Evolutionary conservation across 257 asterid species (phyloP).

Genomic region (Fraxinus anomala): DNA sequence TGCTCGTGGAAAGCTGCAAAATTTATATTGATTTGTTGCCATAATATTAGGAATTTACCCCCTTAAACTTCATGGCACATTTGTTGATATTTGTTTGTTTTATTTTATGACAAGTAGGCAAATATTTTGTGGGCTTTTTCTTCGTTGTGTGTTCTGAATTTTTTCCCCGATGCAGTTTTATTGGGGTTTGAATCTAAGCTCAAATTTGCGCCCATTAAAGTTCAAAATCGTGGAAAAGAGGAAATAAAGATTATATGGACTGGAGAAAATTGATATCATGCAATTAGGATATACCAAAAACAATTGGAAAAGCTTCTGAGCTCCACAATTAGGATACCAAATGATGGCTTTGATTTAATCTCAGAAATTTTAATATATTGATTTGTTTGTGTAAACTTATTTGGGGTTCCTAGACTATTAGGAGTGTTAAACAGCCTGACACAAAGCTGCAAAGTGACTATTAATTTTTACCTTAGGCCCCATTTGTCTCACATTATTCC

Average conservation of each 20-base stretch:
- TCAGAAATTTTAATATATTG: background rate
- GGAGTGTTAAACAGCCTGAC: background rate
- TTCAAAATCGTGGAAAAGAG: background rate
- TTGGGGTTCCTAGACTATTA: background rate
- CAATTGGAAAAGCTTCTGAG: too few relatives aligned
- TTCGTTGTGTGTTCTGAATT: background rate
- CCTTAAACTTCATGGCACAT: background rate
- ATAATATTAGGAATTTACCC: background rate
- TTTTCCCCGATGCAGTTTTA: background rate
- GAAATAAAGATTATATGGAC: background rate
- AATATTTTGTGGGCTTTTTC: background rate
- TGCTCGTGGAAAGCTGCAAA: background rate
- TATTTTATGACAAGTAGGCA: background rate
- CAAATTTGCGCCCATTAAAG: background rate
- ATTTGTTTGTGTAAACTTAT: background rate
- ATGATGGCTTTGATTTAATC: background rate
- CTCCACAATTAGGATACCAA: background rate
- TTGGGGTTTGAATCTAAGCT: conserved; percentile 16
- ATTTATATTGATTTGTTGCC: background rate
- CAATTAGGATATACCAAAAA: background rate
- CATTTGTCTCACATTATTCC: too few relatives aligned
- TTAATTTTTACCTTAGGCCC: background rate
- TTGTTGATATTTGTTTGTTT: background rate
- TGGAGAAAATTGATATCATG: background rate
- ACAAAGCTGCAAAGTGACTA: background rate